Evolutionary conservation across 2,329 filamentous ascomycete species (phyloP), one percentile per base, ranked within the genome.

Genomic region (Epichloe sylvatica): DNA sequence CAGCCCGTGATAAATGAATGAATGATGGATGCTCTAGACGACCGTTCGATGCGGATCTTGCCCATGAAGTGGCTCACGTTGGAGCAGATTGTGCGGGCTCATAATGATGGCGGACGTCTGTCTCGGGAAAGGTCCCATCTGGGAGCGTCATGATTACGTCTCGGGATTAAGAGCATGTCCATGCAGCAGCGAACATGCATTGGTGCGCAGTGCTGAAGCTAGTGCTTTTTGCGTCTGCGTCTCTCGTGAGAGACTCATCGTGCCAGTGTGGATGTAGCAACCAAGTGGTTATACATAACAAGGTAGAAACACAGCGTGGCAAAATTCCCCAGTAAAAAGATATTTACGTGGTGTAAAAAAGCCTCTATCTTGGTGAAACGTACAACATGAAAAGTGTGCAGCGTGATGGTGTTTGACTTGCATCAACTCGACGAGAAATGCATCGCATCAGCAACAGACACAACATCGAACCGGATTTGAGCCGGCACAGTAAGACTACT

Each of bases 1-100:
- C 76, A 78, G 74, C 73, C 75, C 74, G 63, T 57, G 54, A 62
- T 62, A 59, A 57, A 63, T 51, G 49, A 40, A 25, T 44, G 43
- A 30, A 47, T 37, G 45, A 56, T 50, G 53, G 41, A 54, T 46
- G 50, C 52, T 47, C 25, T 34, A 57, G 55, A 56, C 54, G 53
- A 52, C 13, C 38, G 41, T 52, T 57, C 50, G 52, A 54, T 25
- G 44, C 41, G 42, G 43, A 49, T 23, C n/a, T 36, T 41, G 41
- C 45, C 37, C 1, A 35, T 5, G 43, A 53, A 51, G 48, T 54
- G 47, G 53, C 56, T 54, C 56, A 49, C 49, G 49, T 49, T 51
- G 54, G 51, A 49, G 47, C 53, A 53, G 37, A 48, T 47, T 46
- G 43, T 17, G 46, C 49, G 46, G 49, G 49, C 45, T 52, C 46